Evolutionary conservation across 1,139 yeast species (phyloP), one percentile per base, ranked within the genome.

Genomic region (Citeromyces hawaiiensis): DNA sequence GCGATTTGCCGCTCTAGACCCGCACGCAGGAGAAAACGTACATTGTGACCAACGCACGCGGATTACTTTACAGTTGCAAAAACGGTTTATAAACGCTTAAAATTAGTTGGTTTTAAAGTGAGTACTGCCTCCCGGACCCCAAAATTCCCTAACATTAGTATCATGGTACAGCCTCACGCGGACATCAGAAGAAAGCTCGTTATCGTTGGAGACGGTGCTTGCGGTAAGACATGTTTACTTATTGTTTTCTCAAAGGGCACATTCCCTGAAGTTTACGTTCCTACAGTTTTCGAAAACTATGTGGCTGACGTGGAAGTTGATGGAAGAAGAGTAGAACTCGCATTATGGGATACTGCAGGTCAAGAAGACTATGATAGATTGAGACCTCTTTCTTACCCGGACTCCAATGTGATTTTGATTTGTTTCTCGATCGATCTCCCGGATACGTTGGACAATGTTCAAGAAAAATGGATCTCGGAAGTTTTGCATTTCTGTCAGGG

Each of bases 321-420:
- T 55, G 96, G 96, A 42, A 81, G 94, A 68, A 83, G 83, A 61
- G 95, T 86, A 44, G 94, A 85, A 60, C 72, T 87, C 64, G 95
- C 96, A 18, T 71, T 87, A 49, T 87, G 96, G 96, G 96, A 87
- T 83, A 87, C 96, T 52, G 96, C 96, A 42, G 96, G 96, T 47
- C 96, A n/a, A n/a, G n/a, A n/a, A n/a, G n/a, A n/a, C n/a, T n/a
- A n/a, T n/a, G n/a, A n/a, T n/a, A n/a, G n/a, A 66, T 72, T 87
- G 58, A 81, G 96, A 68, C 96, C 96, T 27, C 70, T 87, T 53
- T 81, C 94, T 23, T 87, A 87, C 65, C 95, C 96, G 45, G 95
- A 86, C 60, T 82, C 96, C 40, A 83, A 87, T 58, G 95, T 87
- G 47, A 83, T 87, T 48, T 72, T 87, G 60, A 85, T 87, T 54